A percentile compares a stretch with the other conserved stretches of the same genome.
phyloP scores from a whole-genome alignment of 2,329 filamentous ascomycete species.

The Hypoxylon sp. region DNA sequence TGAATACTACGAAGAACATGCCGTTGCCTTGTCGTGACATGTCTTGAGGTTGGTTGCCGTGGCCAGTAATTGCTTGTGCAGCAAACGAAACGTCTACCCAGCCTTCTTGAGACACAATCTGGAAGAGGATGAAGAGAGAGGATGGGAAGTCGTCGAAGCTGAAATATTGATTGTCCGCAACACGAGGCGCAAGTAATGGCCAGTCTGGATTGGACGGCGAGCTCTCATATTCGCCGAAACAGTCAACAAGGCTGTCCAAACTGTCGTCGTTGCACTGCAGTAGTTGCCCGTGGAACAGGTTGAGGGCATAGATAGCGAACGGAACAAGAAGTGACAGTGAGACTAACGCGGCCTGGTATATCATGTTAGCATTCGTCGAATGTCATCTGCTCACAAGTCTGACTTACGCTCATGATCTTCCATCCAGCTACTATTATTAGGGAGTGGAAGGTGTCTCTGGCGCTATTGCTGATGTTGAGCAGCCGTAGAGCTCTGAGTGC shows the following conservation, averaged over 20 bases:
- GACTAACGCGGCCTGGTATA: conserved; percentile 77
- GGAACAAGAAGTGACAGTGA: conserved; percentile 93
- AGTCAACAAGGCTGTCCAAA: conserved; percentile 68
- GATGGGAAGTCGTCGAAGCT: conserved; percentile 96
- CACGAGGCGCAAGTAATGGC: conserved; percentile 83
- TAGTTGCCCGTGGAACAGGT: conserved; percentile 87
- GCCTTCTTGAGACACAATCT: conserved; percentile 98
- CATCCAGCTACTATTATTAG: conserved; percentile 92
- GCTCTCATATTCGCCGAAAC: conserved; percentile 82
- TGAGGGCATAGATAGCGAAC: conserved; percentile 95
- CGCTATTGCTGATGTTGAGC: conserved; percentile 95
- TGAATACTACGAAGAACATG: conserved; percentile 95
- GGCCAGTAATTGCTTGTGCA: conserved; percentile 81
- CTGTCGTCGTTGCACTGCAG: conserved; percentile 78
- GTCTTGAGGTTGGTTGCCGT: conserved; percentile 74
- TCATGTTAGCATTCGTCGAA: conserved; percentile 24
- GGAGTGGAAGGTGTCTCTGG: conserved; percentile 94
- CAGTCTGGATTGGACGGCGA: conserved; percentile 77
- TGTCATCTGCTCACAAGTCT: not conserved
- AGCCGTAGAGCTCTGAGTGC: conserved; percentile 88
- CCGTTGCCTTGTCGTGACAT: conserved; percentile 82
- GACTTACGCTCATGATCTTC: conserved; percentile 84
- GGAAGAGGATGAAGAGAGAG: conserved; percentile 94
- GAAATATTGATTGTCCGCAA: conserved; percentile 82
- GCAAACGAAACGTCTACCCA: conserved; percentile 94